Evolutionary conservation across 768 basidiomycete genomes (phyloP).

Genomic region (Suillus ampliporus): DNA sequence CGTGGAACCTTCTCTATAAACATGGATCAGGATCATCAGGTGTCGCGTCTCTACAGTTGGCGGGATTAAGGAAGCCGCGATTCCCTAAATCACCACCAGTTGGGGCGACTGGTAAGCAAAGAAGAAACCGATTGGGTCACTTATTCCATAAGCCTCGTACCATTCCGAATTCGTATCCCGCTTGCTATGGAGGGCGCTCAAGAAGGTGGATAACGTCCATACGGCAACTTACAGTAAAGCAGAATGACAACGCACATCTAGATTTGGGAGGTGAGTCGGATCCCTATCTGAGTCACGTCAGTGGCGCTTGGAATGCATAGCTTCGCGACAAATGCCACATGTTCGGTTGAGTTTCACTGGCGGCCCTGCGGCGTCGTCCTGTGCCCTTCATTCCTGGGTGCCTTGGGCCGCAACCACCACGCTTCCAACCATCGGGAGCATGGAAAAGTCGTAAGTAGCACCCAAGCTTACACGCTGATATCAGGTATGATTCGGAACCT

Average conservation of each 20-base stretch:
- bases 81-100: too few species aligned
- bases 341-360: constrained; percentile 40
- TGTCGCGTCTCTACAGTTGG: neutral
- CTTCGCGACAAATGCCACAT: constrained; percentile 32
- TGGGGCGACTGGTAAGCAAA: neutral
- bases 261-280: neutral
- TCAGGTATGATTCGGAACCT: constrained; percentile 46
- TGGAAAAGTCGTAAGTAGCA: neutral
- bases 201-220: neutral
- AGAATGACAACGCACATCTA: constrained; percentile 8
- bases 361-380: constrained; percentile 44
- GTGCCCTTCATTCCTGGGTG: constrained; percentile 36
- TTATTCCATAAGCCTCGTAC: neutral
- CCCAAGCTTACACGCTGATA: constrained; percentile 16
- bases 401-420: constrained; percentile 38
- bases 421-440: constrained; percentile 42
- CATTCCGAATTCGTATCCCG: neutral
- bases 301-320: constrained; percentile 14
- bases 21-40: too few species aligned
- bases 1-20: neutral
- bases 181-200: neutral
- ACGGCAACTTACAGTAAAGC: neutral
- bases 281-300: neutral
- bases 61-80: neutral
- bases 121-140: neutral